Base-by-base conservation (phyloP, 2,329 filamentous ascomycete genomes). In the Penicillium sp. region DNA sequence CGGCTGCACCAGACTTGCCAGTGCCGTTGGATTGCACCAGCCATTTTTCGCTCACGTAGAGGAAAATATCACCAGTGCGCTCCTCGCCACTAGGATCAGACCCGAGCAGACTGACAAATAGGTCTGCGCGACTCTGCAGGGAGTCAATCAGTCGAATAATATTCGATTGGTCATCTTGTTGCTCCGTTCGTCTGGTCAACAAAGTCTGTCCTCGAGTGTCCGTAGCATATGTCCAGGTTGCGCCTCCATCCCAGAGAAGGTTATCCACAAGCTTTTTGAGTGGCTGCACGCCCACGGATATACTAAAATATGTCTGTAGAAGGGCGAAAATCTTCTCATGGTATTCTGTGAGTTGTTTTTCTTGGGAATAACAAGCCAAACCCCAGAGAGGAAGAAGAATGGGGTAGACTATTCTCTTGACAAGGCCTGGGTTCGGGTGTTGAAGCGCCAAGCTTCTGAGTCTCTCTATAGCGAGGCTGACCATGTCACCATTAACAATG, bases 321-420 rank as follows among this genome's bases (percentile, higher is more conserved):
- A 76, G 46, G 1, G 52, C 59, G 51, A 68, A 64, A 3, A 65
- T 46, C 13, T 65, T 68, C 13, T 68, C 64, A 47, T 73, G 60
- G 32, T 69, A 58, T 2, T 7, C 29, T 3, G 34, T 51, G 2
- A 63, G 57, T 29, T 64, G 41, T 18, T 70, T 52, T 43, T 73
- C 66, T 41, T 64, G 52, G n/a, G 73, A 58, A 49, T 69, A 72
- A 47, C 69, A 75, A 23, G 64, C 58, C 20, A 77, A 44, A 5
- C 74, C 72, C 74, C 74, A 77, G 3, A 77, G 62, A 4, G 74
- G 71, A 18, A 75, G 61, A 27, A 76, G 59, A 20, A 75, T 64
- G 3, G 73, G 73, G 34, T 67, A 65, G 3, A 76, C 58, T 7
- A 75, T 56, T 42, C 74, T 68, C 51, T 74, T 76, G 15, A 75